These are phyloP conservation scores for Posidonia australis DNA, from an alignment of 106 monocot genomes.

Conservation along the genomic window DNA sequence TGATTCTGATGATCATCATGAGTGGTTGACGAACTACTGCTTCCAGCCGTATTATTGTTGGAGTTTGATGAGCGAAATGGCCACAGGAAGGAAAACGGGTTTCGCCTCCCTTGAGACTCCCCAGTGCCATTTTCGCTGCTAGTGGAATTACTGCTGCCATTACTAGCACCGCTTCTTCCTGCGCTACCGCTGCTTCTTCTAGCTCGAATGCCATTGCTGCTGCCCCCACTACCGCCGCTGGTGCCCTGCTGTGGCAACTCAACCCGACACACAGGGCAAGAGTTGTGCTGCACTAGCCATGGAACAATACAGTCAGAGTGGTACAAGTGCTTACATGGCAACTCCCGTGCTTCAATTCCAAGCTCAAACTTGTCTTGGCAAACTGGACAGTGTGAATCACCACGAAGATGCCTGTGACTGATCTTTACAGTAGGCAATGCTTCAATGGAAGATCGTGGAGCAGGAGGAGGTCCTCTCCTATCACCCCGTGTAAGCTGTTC, in stretches of 20 bases:
- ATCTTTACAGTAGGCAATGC: constrained; percentile 66
- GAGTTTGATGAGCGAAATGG: constrained; percentile 46
- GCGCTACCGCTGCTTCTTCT: constrained; percentile 3
- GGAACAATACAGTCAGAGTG: constrained; percentile 82
- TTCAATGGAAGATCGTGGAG: constrained; percentile 56
- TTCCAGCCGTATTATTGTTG: constrained; percentile 6
- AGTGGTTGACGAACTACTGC: constrained; percentile 16
- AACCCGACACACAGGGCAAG: constrained; percentile 77
- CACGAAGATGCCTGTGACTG: constrained; percentile 50
- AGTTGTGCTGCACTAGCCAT: constrained; percentile 81
- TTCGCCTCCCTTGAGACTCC: constrained; percentile 30
- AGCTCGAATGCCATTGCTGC: constrained; percentile 8
- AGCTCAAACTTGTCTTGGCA: constrained; percentile 82
- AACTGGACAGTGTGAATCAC: constrained; percentile 76
- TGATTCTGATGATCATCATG: constrained; percentile 28
- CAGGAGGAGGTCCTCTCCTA: constrained; percentile 59
- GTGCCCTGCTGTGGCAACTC: constrained; percentile 35
- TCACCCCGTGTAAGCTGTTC: constrained; percentile 33
- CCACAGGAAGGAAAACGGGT: constrained; percentile 51
- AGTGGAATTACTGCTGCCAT: background rate
- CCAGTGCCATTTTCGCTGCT: constrained; percentile 12
- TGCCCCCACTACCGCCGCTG: constrained; percentile 1
- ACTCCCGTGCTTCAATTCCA: constrained; percentile 58
- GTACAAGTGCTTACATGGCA: constrained; percentile 84
- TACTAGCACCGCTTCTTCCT: constrained; percentile 1